Base-by-base conservation (phyloP, 2,329 filamentous ascomycete species). In the Penicillium aurantiogriseum region DNA sequence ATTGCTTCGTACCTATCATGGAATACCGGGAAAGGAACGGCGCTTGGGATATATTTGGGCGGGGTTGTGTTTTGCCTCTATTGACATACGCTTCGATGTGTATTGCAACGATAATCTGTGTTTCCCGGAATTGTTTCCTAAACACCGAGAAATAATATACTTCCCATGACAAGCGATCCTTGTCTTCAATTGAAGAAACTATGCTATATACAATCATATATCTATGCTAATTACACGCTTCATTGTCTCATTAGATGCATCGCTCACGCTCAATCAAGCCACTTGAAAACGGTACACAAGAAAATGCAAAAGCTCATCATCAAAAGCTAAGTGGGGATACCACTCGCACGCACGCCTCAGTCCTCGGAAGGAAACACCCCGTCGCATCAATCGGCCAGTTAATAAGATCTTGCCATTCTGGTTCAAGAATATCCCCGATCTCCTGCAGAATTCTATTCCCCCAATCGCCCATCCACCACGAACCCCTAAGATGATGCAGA, bases 381-480 rank as follows among this genome's bases (percentile, higher is more conserved):
- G 70, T 73, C 25, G 71, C 70, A 59, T 74, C 71, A 9, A 72
- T 56, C 19, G 70, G 71, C 72, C 72, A 75, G 38, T 57, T 64
- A 25, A 74, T 64, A 33, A 68, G 62, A 19, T 67, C 63, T 13
- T 57, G 64, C 68, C 67, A 73, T 45, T 69, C 64, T 4, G 59
- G 39, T 23, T 65, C 66, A n/a, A 75, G 47, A 23, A 51, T 45
- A 38, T 65, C 60, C 15, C 67, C 67, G 25, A 89, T 80, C 21
- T 87, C 86, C 68, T 85, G 82, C 17, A 90, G 83, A 64, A 90
- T 85, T 54, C 85, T 81, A 17, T 82, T 81, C 8, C 86, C 83
- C 66, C 88, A 86, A 39, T 87, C 86, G 21, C 85, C 80, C 29
- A 90, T 76, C 88, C 88, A 91, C 88, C 88, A 91, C 17, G 86